These are phyloP conservation scores for Didymella pinodella DNA, from an alignment of 2,329 filamentous ascomycete genomes.

Conservation along the genomic window DNA sequence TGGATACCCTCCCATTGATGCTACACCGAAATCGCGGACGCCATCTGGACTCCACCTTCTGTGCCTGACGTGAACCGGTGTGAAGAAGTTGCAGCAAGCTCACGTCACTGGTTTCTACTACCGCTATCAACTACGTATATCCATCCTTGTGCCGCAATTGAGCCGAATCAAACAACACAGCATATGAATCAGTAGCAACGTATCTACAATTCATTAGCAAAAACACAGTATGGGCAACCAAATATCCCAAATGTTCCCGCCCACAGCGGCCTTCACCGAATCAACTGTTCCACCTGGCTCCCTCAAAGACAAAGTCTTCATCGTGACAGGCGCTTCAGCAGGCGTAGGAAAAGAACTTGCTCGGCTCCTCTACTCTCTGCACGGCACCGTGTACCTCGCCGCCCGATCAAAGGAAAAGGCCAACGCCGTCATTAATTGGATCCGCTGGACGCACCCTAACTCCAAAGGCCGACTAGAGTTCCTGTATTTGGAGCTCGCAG, in stretches of 20 bases:
- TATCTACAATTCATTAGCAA: not conserved
- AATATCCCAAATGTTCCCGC: constrained; percentile 29
- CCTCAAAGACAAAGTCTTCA: constrained; percentile 58
- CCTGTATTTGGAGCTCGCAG: constrained; percentile 52
- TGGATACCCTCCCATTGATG: not conserved
- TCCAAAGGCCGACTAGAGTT: constrained; percentile 31
- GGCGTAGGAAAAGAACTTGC: constrained; percentile 63
- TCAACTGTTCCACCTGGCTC: constrained; percentile 44
- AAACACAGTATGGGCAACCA: constrained; percentile 26
- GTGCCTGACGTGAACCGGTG: not conserved
- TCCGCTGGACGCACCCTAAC: constrained; percentile 45
- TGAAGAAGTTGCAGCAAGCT: not conserved
- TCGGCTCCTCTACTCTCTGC: constrained; percentile 62
- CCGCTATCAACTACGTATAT: not conserved
- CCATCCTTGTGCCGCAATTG: not conserved
- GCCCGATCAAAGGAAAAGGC: constrained; percentile 52
- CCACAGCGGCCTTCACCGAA: constrained; percentile 29
- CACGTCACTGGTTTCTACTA: not conserved
- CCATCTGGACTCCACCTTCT: not conserved
- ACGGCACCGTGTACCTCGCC: constrained; percentile 65
- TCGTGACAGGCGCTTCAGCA: constrained; percentile 61
- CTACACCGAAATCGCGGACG: not conserved
- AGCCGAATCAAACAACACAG: not conserved
- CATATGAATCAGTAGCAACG: not conserved
- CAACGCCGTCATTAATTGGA: constrained; percentile 57